Evolutionary conservation across 2,329 filamentous ascomycete species (phyloP).

Genomic region (Sporothrix dimorphospora): DNA sequence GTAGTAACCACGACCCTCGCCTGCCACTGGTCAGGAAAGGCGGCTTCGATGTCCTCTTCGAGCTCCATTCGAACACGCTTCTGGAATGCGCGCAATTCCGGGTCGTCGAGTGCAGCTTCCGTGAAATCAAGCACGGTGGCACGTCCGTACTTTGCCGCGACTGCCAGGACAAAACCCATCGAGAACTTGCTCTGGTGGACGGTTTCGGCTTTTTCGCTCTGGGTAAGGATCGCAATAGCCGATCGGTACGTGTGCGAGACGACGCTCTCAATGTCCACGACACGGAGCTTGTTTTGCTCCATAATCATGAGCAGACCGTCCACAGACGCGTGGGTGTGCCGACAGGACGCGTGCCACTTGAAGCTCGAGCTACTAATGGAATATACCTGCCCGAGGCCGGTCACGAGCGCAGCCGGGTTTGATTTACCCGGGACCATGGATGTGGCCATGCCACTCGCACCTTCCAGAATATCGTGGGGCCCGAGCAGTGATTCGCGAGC

Average conservation of each 20-base stretch:
- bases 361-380: conserved; percentile 15
- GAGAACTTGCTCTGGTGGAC: conserved; percentile 24
- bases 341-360: conserved; percentile 24
- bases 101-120: background rate
- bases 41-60: conserved; percentile 13
- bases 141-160: conserved; percentile 13
- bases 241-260: background rate
- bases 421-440: conserved; percentile 15
- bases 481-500: background rate
- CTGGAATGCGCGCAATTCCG: conserved; percentile 4
- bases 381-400: background rate
- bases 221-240: conserved; percentile 4
- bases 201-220: background rate
- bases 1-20: background rate
- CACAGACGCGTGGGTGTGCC: conserved; percentile 15
- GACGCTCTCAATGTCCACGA: conserved; percentile 5
- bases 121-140: conserved; percentile 13
- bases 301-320: conserved; percentile 1
- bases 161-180: conserved; percentile 20
- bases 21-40: conserved; percentile 19
- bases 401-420: background rate
- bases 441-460: conserved; percentile 1
- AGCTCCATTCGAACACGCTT: conserved; percentile 17
- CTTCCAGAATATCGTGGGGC: conserved; percentile 13
- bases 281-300: background rate